These are phyloP conservation scores for Hanseniaspora meyeri DNA, from an alignment of 805 yeast species.

Conservation along the genomic window DNA sequence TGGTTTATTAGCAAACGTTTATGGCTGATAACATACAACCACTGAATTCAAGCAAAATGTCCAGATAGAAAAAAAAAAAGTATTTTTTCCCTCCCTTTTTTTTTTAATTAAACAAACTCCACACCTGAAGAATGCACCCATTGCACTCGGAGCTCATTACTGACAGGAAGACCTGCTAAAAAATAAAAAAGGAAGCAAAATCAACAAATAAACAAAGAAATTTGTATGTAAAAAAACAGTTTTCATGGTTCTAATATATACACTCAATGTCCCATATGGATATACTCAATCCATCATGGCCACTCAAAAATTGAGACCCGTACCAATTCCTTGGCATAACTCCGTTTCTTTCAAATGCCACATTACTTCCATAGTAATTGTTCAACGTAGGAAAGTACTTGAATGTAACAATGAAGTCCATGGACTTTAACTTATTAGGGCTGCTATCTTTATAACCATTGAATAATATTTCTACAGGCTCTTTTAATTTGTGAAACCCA, in stretches of 20 bases:
- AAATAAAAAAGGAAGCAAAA: neutral
- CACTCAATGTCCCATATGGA: conserved; percentile 37
- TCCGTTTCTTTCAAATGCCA: conserved; percentile 43
- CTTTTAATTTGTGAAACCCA: conserved; percentile 20
- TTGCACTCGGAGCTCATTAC: neutral
- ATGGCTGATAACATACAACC: too few relatives aligned
- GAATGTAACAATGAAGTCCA: neutral
- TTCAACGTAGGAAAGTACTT: conserved; percentile 48
- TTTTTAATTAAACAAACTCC: too few relatives aligned
- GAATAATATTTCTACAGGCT: conserved; percentile 1
- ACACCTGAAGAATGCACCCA: too few relatives aligned
- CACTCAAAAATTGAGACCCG: conserved; percentile 20
- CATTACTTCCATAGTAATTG: conserved; percentile 42
- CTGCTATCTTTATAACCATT: conserved; percentile 6
- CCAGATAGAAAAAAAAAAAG: too few relatives aligned
- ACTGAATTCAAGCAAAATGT: too few relatives aligned
- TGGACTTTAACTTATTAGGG: neutral
- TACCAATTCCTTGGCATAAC: conserved; percentile 67
- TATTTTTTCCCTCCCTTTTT: neutral
- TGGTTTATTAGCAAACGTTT: too few relatives aligned
- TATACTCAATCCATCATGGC: conserved; percentile 71
- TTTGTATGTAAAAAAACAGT: neutral
- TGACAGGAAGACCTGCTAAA: too few relatives aligned
- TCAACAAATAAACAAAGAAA: neutral
- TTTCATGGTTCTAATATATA: neutral